phyloP scores from a whole-genome alignment of 129 eudicot genomes.

The Glebionis coronaria region DNA sequence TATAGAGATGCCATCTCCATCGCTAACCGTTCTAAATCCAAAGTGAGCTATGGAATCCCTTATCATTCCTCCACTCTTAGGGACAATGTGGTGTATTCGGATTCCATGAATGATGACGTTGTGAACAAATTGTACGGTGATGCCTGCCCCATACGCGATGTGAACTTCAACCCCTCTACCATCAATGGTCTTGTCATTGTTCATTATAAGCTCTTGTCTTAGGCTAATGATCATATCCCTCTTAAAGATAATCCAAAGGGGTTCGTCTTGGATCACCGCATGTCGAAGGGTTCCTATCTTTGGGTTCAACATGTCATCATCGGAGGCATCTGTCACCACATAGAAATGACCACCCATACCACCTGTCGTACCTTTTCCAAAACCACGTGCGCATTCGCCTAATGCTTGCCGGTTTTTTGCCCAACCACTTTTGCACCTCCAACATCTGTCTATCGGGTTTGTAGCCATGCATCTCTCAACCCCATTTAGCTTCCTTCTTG shows the following conservation, averaged over 20 bases:
- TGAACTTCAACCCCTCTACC: slow-evolving; percentile 64
- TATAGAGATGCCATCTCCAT: slow-evolving; percentile 72
- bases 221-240: slow-evolving; percentile 55
- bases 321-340: slow-evolving; percentile 60
- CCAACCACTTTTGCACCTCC: slow-evolving; percentile 69
- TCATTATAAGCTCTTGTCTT: slow-evolving; percentile 58
- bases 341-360: slow-evolving; percentile 52
- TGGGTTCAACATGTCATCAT: slow-evolving; percentile 43
- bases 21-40: slow-evolving; percentile 68
- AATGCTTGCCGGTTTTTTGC: slow-evolving; percentile 46
- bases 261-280: slow-evolving; percentile 68
- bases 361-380: slow-evolving; percentile 56
- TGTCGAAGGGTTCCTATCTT: slow-evolving; percentile 72
- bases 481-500: slow-evolving; percentile 42
- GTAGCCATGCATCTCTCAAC: slow-evolving; percentile 45
- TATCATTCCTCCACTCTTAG: slow-evolving; percentile 52
- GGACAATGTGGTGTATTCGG: slow-evolving; percentile 50
- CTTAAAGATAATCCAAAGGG: slow-evolving; percentile 67
- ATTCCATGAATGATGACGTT: slow-evolving; percentile 70
- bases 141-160: slow-evolving; percentile 66
- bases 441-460: slow-evolving; percentile 70
- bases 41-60: slow-evolving; percentile 48
- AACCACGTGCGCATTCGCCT: slow-evolving; percentile 62
- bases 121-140: slow-evolving; percentile 58
- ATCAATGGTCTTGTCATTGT: slow-evolving; percentile 64